Evolutionary conservation across 2,329 filamentous ascomycete genomes (phyloP).

Genomic region (Gaeumannomyces tritici): DNA sequence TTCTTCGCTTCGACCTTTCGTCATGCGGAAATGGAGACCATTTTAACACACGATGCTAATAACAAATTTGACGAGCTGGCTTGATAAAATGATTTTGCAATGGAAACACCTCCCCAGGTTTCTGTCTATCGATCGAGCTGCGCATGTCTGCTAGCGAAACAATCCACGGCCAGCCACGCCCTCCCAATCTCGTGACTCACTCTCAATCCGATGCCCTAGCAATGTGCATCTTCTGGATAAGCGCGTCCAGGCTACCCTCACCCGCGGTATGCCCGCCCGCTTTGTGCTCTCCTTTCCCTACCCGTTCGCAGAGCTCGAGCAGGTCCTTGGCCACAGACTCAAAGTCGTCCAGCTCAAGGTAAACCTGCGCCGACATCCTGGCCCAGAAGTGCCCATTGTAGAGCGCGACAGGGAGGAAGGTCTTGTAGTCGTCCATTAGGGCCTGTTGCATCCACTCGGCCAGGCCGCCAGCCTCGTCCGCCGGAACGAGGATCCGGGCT

Average conservation of each 20-base stretch:
- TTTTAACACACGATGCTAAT: background rate
- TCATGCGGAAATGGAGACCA: too few relatives aligned
- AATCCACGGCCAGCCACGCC: background rate
- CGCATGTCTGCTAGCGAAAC: background rate
- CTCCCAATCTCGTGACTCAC: background rate
- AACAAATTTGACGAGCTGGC: background rate
- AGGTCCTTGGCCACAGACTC: slow-evolving; percentile 52
- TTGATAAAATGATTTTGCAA: background rate
- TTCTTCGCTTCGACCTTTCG: too few relatives aligned
- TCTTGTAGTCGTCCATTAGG: slow-evolving; percentile 52
- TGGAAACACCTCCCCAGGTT: too few relatives aligned
- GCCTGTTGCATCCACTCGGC: slow-evolving; percentile 48
- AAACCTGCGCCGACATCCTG: slow-evolving; percentile 72
- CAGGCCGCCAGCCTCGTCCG: slow-evolving; percentile 25
- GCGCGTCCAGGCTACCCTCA: background rate
- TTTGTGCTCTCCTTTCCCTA: slow-evolving; percentile 7
- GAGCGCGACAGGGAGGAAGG: slow-evolving; percentile 57
- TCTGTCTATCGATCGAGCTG: too few relatives aligned
- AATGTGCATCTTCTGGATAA: background rate
- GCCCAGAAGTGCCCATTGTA: slow-evolving; percentile 58
- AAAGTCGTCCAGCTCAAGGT: slow-evolving; percentile 73
- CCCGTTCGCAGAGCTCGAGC: slow-evolving; percentile 16
- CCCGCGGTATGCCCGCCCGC: background rate
- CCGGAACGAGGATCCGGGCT: slow-evolving; percentile 13
- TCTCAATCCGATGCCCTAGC: background rate